Conservation (phyloP, 140 eudicot species). For the Senecio squalidus region DNA sequence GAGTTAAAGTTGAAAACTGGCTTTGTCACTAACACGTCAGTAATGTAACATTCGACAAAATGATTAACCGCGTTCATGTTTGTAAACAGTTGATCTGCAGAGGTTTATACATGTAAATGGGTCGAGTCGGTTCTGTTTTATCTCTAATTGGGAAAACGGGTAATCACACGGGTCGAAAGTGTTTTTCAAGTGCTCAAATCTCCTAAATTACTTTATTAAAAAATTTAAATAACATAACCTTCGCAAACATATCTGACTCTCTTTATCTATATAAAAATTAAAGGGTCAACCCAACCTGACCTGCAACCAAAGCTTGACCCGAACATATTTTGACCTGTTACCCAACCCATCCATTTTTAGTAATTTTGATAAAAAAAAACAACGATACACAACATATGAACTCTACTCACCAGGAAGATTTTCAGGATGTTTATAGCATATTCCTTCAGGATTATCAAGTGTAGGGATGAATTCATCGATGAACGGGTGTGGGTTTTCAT, state of each 20-base stretch:
- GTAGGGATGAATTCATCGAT: slow-evolving; percentile 93
- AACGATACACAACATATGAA: background rate
- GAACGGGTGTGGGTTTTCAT: slow-evolving; percentile 48
- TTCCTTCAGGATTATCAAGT: slow-evolving; percentile 60
- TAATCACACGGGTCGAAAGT: background rate
- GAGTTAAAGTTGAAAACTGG: background rate
- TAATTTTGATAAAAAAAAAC: no score
- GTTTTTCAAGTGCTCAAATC: no score
- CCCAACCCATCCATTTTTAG: background rate
- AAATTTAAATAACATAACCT: no score
- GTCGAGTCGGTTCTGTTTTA: background rate
- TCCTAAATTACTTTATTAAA: no score
- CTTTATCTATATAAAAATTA: background rate
- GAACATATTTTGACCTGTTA: background rate
- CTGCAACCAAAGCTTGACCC: background rate
- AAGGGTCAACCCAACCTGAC: slow-evolving; percentile 3
- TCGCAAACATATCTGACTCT: background rate
- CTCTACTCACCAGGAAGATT: slow-evolving; percentile 75
- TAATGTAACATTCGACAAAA: background rate
- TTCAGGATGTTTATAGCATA: slow-evolving; percentile 82
- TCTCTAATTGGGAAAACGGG: background rate
- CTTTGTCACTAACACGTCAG: background rate
- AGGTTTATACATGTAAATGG: background rate
- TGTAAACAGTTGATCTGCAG: background rate
- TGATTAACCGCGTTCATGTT: background rate